Evolutionary conservation across 2,329 filamentous ascomycete genomes (phyloP).

Genomic region (Talaromyces funiculosus): DNA sequence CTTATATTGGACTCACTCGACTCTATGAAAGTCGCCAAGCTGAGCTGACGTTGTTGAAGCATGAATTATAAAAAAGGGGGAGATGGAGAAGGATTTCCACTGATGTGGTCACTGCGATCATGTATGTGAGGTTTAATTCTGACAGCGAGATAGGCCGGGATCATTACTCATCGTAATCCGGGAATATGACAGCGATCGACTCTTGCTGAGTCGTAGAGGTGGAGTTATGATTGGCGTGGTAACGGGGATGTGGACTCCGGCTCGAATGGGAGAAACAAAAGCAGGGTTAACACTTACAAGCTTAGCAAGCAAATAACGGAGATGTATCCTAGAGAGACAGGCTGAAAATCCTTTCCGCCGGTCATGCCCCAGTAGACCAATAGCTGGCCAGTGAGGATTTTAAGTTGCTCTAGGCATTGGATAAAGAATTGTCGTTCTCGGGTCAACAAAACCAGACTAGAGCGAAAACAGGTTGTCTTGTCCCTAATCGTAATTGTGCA

Average conservation of each 20-base stretch:
- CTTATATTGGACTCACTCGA: neutral
- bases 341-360: slow-evolving; percentile 3
- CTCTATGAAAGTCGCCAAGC: neutral
- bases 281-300: too few relatives aligned
- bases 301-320: neutral
- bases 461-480: neutral
- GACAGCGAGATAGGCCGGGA: neutral
- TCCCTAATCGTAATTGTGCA: slow-evolving; percentile 5
- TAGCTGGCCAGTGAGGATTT: neutral
- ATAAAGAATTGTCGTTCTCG: neutral
- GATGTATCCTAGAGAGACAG: neutral
- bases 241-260: slow-evolving; percentile 1
- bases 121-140: slow-evolving; percentile 6
- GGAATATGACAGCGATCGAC: slow-evolving; percentile 6
- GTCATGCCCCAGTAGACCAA: neutral
- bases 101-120: neutral
- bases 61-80: neutral
- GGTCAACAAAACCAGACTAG: neutral
- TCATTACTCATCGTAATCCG: neutral
- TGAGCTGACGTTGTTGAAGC: neutral
- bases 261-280: neutral
- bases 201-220: neutral
- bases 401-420: neutral
- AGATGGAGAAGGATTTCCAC: neutral
- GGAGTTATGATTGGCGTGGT: slow-evolving; percentile 9